Percentiles rank a stretch among this genome's conserved stretches.
These are phyloP conservation scores for Trichoderma pleuroti DNA, from an alignment of 2,329 filamentous ascomycete genomes.

Conservation along the genomic window DNA sequence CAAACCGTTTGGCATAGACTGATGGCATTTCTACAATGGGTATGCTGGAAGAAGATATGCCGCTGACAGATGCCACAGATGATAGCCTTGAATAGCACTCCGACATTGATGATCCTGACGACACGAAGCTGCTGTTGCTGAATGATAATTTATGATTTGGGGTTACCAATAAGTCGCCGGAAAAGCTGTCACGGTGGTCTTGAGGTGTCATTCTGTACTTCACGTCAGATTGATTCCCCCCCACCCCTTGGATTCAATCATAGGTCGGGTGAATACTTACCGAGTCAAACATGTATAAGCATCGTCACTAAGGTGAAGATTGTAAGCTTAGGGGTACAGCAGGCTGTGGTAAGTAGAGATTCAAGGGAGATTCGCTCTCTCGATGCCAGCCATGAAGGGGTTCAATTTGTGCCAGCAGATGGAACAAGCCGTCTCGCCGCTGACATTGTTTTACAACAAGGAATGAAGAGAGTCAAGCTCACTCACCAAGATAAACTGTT, in stretches of 20 bases:
- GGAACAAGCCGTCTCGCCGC: neutral
- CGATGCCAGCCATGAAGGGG: neutral
- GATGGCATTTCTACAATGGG: constrained; percentile 37
- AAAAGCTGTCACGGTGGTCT: neutral
- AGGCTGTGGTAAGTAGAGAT: neutral
- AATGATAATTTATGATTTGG: constrained; percentile 39
- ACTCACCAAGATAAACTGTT: constrained; percentile 1
- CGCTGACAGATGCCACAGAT: constrained; percentile 50
- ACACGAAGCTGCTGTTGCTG: constrained; percentile 52
- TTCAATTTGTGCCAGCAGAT: neutral
- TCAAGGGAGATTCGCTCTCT: neutral
- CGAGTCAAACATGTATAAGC: neutral
- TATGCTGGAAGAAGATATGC: constrained; percentile 35
- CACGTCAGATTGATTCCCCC: neutral
- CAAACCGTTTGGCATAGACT: constrained; percentile 36
- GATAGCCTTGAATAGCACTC: constrained; percentile 51
- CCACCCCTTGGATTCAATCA: neutral
- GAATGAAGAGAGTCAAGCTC: neutral
- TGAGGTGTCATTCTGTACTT: neutral
- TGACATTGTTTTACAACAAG: neutral
- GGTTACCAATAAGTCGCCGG: neutral
- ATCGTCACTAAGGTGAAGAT: neutral
- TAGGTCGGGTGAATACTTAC: neutral
- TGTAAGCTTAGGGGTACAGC: neutral
- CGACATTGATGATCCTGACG: constrained; percentile 46